Evolutionary conservation across 2,329 filamentous ascomycete genomes (phyloP).

Genomic region (Aspergillus brunneoviolaceus): DNA sequence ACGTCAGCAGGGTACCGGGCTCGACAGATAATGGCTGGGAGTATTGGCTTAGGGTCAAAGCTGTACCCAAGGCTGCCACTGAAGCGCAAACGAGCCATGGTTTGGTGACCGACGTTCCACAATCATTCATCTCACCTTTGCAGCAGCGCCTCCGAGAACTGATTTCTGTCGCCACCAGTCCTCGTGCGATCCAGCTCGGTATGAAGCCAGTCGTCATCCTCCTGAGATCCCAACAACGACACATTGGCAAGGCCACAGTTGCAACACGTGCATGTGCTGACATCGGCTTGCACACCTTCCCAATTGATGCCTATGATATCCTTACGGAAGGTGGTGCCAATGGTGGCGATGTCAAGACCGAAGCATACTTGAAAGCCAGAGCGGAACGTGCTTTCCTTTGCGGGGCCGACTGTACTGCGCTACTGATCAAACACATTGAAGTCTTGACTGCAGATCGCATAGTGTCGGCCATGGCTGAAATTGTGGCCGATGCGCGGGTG

Average conservation of each 20-base stretch:
- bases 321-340: conserved; percentile 86
- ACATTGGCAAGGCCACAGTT: conserved; percentile 85
- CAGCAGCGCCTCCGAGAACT: conserved; percentile 77
- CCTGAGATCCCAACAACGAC: conserved; percentile 85
- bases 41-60: conserved; percentile 80
- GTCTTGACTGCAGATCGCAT: conserved; percentile 89
- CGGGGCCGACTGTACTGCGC: conserved; percentile 75
- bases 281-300: conserved; percentile 84
- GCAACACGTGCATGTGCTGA: conserved; percentile 78
- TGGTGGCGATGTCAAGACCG: conserved; percentile 88
- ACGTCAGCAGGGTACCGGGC: conserved; percentile 75
- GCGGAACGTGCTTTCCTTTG: conserved; percentile 88
- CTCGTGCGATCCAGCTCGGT: conserved; percentile 78
- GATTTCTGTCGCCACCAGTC: conserved; percentile 83
- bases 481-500: conserved; percentile 75
- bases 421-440: conserved; percentile 88
- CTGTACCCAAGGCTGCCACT: conserved; percentile 53
- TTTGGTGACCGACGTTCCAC: conserved; percentile 38
- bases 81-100: conserved; percentile 37
- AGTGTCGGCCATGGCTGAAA: conserved; percentile 77
- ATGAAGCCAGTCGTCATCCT: conserved; percentile 87
- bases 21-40: conserved; percentile 78
- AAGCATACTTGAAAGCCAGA: conserved; percentile 82
- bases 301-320: conserved; percentile 89
- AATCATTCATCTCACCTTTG: conserved; percentile 56